phyloP scores from a whole-genome alignment of 2,329 filamentous ascomycete genomes.

The Xylariaceae sp. region DNA sequence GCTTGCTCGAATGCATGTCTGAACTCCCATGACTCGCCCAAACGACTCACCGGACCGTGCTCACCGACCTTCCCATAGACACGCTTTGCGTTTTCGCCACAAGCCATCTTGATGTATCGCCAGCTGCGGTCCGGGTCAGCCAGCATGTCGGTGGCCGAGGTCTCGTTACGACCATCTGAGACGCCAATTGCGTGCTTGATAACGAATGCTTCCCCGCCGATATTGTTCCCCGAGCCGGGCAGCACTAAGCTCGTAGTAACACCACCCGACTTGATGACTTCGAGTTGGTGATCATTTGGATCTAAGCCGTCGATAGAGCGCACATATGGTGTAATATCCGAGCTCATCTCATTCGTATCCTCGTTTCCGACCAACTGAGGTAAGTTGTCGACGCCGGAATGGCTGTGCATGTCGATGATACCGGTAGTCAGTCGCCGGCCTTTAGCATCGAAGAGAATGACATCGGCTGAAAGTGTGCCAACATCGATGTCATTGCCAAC shows the following conservation, averaged over 20 bases:
- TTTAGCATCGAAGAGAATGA: slow-evolving; percentile 50
- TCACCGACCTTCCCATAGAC: slow-evolving; percentile 53
- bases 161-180: slow-evolving; percentile 55
- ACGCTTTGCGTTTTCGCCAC: slow-evolving; percentile 65
- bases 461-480: slow-evolving; percentile 39
- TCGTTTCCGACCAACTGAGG: slow-evolving; percentile 49
- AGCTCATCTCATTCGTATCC: slow-evolving; percentile 61
- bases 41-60: slow-evolving; percentile 52
- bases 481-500: slow-evolving; percentile 34
- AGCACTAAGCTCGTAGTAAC: slow-evolving; percentile 65
- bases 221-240: slow-evolving; percentile 68
- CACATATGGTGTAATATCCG: slow-evolving; percentile 63
- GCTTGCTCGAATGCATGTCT: slow-evolving; percentile 65
- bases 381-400: slow-evolving; percentile 57
- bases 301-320: slow-evolving; percentile 63
- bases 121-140: slow-evolving; percentile 62
- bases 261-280: slow-evolving; percentile 69
- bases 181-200: slow-evolving; percentile 64
- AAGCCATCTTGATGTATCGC: slow-evolving; percentile 75
- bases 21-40: slow-evolving; percentile 68
- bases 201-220: slow-evolving; percentile 65
- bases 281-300: slow-evolving; percentile 59
- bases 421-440: slow-evolving; percentile 61
- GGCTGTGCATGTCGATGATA: slow-evolving; percentile 69
- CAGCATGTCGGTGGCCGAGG: slow-evolving; percentile 59